Evolutionary conservation across 2,329 filamentous ascomycete genomes (phyloP).

Genomic region (Trichoderma cornu-damae): DNA sequence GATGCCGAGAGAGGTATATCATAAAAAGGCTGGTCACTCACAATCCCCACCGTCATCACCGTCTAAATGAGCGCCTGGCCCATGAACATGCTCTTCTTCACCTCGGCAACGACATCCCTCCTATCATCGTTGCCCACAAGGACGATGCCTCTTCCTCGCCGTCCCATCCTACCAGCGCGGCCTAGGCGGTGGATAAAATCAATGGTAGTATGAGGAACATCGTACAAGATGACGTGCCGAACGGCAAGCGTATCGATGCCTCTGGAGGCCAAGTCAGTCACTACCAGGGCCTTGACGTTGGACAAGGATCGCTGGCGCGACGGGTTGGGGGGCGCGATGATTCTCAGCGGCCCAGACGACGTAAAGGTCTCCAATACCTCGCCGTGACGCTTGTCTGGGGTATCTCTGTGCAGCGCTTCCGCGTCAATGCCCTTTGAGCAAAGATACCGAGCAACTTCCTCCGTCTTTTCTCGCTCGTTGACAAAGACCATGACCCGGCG

Average conservation of each 20-base stretch:
- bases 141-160: constrained; percentile 82
- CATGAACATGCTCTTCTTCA: constrained; percentile 83
- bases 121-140: constrained; percentile 85
- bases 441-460: constrained; percentile 74
- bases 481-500: constrained; percentile 94
- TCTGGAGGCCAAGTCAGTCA: constrained; percentile 84
- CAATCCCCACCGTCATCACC: background rate
- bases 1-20: background rate
- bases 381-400: constrained; percentile 67
- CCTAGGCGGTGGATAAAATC: constrained; percentile 97
- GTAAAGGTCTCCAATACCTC: constrained; percentile 76
- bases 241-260: constrained; percentile 94
- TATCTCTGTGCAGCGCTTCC: constrained; percentile 78
- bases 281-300: constrained; percentile 87
- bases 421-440: constrained; percentile 83
- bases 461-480: constrained; percentile 87
- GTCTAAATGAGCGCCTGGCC: constrained; percentile 68
- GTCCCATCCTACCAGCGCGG: constrained; percentile 85
- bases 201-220: constrained; percentile 96
- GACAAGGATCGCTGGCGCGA: constrained; percentile 50
- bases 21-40: background rate
- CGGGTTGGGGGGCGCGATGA: constrained; percentile 27
- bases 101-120: constrained; percentile 84
- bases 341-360: constrained; percentile 38
- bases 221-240: constrained; percentile 85